phyloP scores from a whole-genome alignment of 2,329 filamentous ascomycete genomes.

The Plectosphaerella plurivora region DNA sequence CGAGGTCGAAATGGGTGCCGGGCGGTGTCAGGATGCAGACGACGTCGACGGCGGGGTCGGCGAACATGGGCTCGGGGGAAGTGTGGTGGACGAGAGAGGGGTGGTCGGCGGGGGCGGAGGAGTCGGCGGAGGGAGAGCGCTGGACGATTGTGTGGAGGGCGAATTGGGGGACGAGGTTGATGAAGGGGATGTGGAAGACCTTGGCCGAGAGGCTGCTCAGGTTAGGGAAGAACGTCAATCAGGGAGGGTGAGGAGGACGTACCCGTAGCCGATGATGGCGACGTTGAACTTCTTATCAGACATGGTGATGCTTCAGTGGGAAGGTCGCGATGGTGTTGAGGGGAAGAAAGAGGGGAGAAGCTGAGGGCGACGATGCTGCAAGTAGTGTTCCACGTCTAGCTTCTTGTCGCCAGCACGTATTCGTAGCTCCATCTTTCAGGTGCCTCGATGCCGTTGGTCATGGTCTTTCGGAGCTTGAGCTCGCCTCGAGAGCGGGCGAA shows the following conservation, averaged over 20 bases:
- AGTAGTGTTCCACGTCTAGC: not conserved
- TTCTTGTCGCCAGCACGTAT: not conserved
- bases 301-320: not conserved
- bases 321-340: not conserved
- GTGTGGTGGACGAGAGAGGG: conserved; percentile 62
- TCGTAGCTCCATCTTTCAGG: not conserved
- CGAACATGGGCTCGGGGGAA: conserved; percentile 56
- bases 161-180: conserved; percentile 59
- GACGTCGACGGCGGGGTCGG: conserved; percentile 62
- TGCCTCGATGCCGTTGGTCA: no score
- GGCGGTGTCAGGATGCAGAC: conserved; percentile 70
- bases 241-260: conserved; percentile 14
- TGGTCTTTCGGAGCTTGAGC: not conserved
- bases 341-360: not conserved
- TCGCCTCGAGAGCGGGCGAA: not conserved
- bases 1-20: conserved; percentile 63
- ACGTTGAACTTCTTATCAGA: conserved; percentile 40
- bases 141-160: conserved; percentile 73
- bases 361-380: not conserved
- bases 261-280: conserved; percentile 49
- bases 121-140: conserved; percentile 61
- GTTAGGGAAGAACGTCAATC: conserved; percentile 1
- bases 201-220: conserved; percentile 58
- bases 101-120: conserved; percentile 67
- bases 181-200: conserved; percentile 79